Conservation (phyloP, 75 land plant species). For the Sequoiadendron giganteum region DNA sequence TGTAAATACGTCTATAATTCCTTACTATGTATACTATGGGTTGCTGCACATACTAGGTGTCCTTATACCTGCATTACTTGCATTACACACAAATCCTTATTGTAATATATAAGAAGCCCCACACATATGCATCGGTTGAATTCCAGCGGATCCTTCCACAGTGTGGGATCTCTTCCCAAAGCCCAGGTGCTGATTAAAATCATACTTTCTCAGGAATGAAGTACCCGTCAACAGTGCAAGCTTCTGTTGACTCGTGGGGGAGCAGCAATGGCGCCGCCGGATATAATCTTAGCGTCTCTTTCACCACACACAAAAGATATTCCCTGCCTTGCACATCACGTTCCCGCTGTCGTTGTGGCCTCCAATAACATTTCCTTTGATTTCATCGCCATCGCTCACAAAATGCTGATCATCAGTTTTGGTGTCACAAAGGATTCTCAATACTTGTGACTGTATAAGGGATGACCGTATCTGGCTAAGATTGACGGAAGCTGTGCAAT, state of each 20-base stretch:
- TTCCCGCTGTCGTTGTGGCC: not conserved
- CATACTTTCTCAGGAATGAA: not conserved
- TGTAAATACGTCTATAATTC: too few relatives aligned
- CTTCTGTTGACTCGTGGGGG: not conserved
- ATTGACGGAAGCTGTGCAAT: not conserved
- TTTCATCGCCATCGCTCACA: not conserved
- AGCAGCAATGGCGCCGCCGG: not conserved
- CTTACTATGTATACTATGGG: too few relatives aligned
- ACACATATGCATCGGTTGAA: not conserved
- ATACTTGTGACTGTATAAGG: too few relatives aligned
- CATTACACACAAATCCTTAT: too few relatives aligned
- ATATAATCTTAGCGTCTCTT: not conserved
- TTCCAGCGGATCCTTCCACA: not conserved
- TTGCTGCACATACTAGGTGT: too few relatives aligned
- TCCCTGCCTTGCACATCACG: not conserved
- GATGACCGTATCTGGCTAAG: not conserved
- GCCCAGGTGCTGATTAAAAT: not conserved
- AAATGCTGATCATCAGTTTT: not conserved
- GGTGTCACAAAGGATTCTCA: too few relatives aligned
- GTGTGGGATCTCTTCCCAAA: not conserved
- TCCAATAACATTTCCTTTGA: not conserved
- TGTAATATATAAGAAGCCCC: not conserved
- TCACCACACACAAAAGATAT: not conserved
- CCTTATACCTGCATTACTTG: too few relatives aligned
- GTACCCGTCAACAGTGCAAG: not conserved